Percentiles rank a stretch among this genome's conserved stretches.
Evolutionary conservation across 345 rosid genomes (phyloP).

Genomic region (Passiflora organensis): DNA sequence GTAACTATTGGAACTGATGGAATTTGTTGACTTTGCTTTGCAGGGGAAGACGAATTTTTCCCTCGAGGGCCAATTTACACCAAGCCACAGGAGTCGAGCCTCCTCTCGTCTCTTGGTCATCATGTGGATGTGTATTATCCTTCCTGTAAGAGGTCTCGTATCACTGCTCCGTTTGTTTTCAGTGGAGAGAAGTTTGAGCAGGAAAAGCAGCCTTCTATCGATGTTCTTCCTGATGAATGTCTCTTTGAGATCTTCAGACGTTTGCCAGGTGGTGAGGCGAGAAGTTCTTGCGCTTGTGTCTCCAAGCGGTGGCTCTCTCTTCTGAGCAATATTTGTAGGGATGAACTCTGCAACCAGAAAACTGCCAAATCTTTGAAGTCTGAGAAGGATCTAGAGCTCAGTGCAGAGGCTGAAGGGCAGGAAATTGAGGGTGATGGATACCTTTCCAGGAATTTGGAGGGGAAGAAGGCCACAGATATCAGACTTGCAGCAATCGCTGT

Average conservation of each 20-base stretch:
- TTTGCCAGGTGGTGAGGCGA: constrained; percentile 62
- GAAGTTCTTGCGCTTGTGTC: constrained; percentile 74
- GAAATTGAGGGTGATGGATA: constrained; percentile 54
- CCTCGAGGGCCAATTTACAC: constrained; percentile 58
- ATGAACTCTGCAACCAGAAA: constrained; percentile 40
- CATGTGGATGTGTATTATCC: constrained; percentile 66
- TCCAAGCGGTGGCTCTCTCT: constrained; percentile 87
- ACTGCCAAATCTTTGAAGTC: constrained; percentile 8
- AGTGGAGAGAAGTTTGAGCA: constrained; percentile 44
- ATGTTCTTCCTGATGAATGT: constrained; percentile 87
- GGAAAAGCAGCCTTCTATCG: constrained; percentile 53
- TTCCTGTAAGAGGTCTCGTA: constrained; percentile 68
- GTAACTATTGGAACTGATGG: not conserved
- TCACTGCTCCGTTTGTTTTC: constrained; percentile 64
- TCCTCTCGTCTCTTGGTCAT: constrained; percentile 56
- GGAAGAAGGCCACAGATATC: constrained; percentile 81
- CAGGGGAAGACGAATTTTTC: constrained; percentile 74
- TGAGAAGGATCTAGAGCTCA: constrained; percentile 16
- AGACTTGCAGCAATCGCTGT: constrained; percentile 84
- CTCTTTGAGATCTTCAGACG: constrained; percentile 83
- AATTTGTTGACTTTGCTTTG: not conserved
- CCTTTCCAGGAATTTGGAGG: constrained; percentile 77
- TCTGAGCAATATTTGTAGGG: constrained; percentile 55
- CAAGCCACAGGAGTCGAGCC: constrained; percentile 67
- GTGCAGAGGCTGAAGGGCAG: constrained; percentile 18